Evolutionary conservation across 2,329 filamentous ascomycete genomes (phyloP).

Genomic region (Colletotrichum noveboracense): DNA sequence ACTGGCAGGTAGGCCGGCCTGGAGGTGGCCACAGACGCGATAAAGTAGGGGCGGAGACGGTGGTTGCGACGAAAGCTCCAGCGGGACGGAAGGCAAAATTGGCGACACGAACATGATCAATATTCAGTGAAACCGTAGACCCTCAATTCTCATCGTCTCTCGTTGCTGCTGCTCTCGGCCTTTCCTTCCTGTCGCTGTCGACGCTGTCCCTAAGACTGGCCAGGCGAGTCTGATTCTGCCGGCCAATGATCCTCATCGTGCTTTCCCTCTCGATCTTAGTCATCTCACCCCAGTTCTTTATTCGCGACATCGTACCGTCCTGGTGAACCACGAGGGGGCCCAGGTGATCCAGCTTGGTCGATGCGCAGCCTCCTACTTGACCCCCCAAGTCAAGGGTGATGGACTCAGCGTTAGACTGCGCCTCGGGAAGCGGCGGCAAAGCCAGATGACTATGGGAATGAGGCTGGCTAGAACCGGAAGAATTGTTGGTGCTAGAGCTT

Average conservation of each 20-base stretch:
- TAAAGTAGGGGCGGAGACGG: background rate
- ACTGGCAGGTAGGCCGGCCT: background rate
- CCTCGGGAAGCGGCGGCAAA: conserved; percentile 21
- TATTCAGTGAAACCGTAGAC: background rate
- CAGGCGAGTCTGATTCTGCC: conserved; percentile 69
- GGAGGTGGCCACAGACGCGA: background rate
- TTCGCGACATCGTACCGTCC: conserved; percentile 74
- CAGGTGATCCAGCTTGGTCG: conserved; percentile 68
- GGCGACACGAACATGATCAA: background rate
- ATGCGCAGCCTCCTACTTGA: conserved; percentile 25
- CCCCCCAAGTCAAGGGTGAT: conserved; percentile 38
- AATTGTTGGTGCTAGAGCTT: background rate
- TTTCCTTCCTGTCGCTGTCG: conserved; percentile 33
- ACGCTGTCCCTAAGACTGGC: conserved; percentile 46
- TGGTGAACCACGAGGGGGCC: conserved; percentile 77
- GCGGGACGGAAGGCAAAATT: background rate
- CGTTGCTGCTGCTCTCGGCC: background rate
- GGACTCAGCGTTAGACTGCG: background rate
- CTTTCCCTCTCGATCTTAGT: conserved; percentile 69
- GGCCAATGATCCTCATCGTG: conserved; percentile 70
- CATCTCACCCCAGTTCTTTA: conserved; percentile 78
- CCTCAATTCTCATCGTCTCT: background rate
- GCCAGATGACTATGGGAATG: conserved; percentile 6
- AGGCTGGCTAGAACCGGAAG: conserved; percentile 12
- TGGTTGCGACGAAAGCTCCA: background rate